A percentile compares a stretch with the other conserved stretches of the same genome.
Evolutionary conservation across 2,329 filamentous ascomycete species (phyloP).

Genomic region (Chaetothyriales sp.): DNA sequence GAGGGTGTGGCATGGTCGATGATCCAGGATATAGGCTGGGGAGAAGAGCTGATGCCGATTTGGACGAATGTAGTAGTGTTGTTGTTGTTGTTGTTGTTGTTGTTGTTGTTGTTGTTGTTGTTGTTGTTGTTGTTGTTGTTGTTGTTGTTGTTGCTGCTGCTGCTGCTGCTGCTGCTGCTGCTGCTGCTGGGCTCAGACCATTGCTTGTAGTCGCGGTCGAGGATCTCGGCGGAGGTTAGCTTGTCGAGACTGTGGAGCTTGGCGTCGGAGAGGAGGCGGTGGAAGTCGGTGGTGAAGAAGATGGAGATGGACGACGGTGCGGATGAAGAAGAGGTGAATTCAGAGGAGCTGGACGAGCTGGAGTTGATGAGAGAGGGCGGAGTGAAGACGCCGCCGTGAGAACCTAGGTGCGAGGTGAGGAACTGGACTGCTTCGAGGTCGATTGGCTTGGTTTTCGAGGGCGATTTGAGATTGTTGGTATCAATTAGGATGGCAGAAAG

Average conservation of each 20-base stretch:
- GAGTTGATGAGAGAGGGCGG: not conserved
- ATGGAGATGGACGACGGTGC: conserved; percentile 1
- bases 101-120: too few species aligned
- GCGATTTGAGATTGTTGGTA: conserved; percentile 29
- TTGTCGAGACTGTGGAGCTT: conserved; percentile 40
- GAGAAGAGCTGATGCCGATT: conserved; percentile 44
- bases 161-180: too few species aligned
- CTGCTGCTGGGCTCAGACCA: conserved; percentile 32
- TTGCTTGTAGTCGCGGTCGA: conserved; percentile 49
- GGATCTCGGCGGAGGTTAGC: conserved; percentile 39
- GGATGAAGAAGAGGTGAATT: not conserved
- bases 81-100: conserved; percentile 5
- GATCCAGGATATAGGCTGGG: conserved; percentile 41
- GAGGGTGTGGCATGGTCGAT: conserved; percentile 29
- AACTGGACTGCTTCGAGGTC: conserved; percentile 35
- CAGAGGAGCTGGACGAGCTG: too few species aligned
- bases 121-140: too few species aligned
- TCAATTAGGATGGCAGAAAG: conserved; percentile 31
- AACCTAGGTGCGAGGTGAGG: conserved; percentile 37
- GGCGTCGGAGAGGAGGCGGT: conserved; percentile 35
- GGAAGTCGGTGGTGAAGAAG: conserved; percentile 34
- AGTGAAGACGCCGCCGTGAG: conserved; percentile 1
- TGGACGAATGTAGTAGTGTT: conserved; percentile 23
- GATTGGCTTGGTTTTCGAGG: conserved; percentile 31
- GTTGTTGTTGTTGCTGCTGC: too few species aligned